Base-by-base conservation (phyloP, 1,284 basidiomycete genomes). In the Quambalaria eucalypti region DNA sequence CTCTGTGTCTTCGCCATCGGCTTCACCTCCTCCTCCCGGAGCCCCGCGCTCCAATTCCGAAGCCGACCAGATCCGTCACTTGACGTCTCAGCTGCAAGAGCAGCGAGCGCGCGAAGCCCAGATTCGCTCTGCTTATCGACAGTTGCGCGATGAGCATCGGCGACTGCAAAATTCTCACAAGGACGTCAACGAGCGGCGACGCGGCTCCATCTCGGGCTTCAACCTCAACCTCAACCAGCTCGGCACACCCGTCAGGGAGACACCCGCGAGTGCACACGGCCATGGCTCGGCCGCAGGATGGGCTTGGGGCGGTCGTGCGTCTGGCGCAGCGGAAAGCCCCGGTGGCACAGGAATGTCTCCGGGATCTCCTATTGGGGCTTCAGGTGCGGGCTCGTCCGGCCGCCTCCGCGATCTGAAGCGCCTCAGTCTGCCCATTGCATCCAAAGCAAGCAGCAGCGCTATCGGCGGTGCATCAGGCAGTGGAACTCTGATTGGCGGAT, bases 71-170 rank as follows among this genome's bases (percentile, higher is more conserved):
- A 3, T 68, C 25, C 29, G 40, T 2, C 46, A 31, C 2, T 57
- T 69, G 7, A 53, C 56, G 2, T 38, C 48, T 4, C 57, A 66
- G 38, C 50, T 69, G 21, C 3, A 33, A 5, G 62, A 68, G 19
- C 66, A 69, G 31, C 55, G 61, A 23, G 30, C 58, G 2, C 40
- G 68, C 6, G 68, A 71, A 40, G 54, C 56, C 26, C 65, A 65
- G 48, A 71, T 71, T 51, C 57, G 65, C 8, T 60, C 50, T 12
- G 68, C 68, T 0, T 71, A 71, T 60, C 52, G 61, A 42, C 57
- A 58, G 31, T 39, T 68, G 6, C 66, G 67, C 19, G 67, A 69
- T 31, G 67, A 71, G 47, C 53, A 69, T 30, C 62, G 68, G 7
- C 63, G 64, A 44, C 51, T 56, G 3, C 65, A 66, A 38, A 44